phyloP scores from a whole-genome alignment of 345 rosid species.

The Salix koriyanagi region DNA sequence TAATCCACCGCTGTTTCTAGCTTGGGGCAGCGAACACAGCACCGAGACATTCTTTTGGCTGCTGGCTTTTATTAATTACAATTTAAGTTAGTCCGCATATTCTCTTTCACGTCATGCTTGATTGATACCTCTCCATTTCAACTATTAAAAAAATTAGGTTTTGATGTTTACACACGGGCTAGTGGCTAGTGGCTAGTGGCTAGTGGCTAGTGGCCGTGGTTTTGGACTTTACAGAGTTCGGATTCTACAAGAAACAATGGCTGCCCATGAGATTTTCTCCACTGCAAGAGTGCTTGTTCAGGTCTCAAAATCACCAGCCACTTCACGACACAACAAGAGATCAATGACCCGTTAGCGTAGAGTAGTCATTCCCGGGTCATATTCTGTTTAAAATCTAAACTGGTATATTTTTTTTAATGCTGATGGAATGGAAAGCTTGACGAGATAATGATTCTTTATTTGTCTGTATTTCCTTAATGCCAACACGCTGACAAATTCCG shows the following conservation, averaged over 20 bases:
- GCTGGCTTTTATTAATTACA: neutral
- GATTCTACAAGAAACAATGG: neutral
- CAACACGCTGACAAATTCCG: too few species aligned
- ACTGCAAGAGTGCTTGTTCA: neutral
- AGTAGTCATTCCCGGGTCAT: too few species aligned
- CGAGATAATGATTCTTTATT: too few species aligned
- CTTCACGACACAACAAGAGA: too few species aligned
- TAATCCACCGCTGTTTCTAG: neutral
- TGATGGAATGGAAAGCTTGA: too few species aligned
- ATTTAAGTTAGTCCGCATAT: neutral
- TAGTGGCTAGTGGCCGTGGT: neutral
- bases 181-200: too few species aligned
- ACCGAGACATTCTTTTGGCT: neutral
- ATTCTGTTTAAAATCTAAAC: too few species aligned
- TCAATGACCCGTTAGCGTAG: too few species aligned
- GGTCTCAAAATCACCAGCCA: too few species aligned
- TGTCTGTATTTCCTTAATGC: too few species aligned
- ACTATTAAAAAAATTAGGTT: neutral
- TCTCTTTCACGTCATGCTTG: neutral
- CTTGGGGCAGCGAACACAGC: neutral
- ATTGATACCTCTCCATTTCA: neutral
- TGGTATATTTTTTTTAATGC: too few species aligned
- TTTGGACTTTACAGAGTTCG: neutral
- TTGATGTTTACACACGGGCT: neutral
- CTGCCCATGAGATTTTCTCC: neutral